Conservation (phyloP, 1,139 yeast species). For the Saccharomyces hybrid region DNA sequence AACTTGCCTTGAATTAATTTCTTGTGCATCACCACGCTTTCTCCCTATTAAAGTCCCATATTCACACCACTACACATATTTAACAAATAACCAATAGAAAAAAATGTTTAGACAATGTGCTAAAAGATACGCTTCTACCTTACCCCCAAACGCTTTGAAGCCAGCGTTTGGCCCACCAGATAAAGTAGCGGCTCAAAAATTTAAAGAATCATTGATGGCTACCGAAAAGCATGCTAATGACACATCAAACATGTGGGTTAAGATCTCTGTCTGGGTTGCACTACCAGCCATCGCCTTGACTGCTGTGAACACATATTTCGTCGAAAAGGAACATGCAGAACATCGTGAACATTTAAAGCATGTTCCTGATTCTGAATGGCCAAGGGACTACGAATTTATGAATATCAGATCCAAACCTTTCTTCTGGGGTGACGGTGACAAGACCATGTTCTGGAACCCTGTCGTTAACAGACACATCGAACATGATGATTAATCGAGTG, state of each 20-base stretch:
- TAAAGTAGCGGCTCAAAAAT: slow-evolving; percentile 49
- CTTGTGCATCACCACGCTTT: slow-evolving; percentile 1
- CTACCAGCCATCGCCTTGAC: slow-evolving; percentile 71
- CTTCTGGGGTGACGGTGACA: slow-evolving; percentile 99
- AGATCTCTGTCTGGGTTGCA: slow-evolving; percentile 71
- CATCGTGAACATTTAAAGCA: slow-evolving; percentile 79
- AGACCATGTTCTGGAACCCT: slow-evolving; percentile 93
- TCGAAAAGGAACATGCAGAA: slow-evolving; percentile 81
- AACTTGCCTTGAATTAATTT: neutral
- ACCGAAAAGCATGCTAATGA: slow-evolving; percentile 70
- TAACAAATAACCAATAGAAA: neutral
- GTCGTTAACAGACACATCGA: slow-evolving; percentile 77
- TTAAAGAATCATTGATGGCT: slow-evolving; percentile 44
- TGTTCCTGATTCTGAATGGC: slow-evolving; percentile 85
- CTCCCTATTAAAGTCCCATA: neutral
- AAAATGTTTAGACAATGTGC: slow-evolving; percentile 24
- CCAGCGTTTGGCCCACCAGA: slow-evolving; percentile 37
- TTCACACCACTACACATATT: neutral
- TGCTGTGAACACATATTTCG: slow-evolving; percentile 69
- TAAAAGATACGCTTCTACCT: slow-evolving; percentile 25
- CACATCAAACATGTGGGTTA: slow-evolving; percentile 77
- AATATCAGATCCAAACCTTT: slow-evolving; percentile 78
- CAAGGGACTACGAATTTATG: slow-evolving; percentile 80
- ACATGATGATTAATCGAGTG: slow-evolving; percentile 18
- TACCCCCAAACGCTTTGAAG: slow-evolving; percentile 28